Evolutionary conservation across 257 asterid genomes (phyloP), one percentile per base, ranked within the genome.

Genomic region (Nyctanthes arbortristis): DNA sequence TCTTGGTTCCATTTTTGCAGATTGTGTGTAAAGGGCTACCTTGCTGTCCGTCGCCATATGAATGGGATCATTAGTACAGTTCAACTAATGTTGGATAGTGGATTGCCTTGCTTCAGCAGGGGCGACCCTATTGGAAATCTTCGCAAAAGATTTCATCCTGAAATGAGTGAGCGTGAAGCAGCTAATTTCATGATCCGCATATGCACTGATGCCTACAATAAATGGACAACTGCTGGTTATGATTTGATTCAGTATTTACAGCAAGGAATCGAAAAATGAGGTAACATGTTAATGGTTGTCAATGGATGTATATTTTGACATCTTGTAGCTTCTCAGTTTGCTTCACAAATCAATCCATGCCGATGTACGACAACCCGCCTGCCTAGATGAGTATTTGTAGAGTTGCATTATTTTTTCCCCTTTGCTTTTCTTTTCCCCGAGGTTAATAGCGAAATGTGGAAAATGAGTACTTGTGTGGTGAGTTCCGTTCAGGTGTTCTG

Each of bases 81-180:
- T 4, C 63, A 66, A 35, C 63, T 94, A 72, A 94, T 94, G 99
- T 77, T 86, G 45, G 99, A 94, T 61, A 94, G 99, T 3, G 99
- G 99, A 62, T 77, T 94, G 81, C 99, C 99, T 33, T 94, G 99
- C 87, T 91, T 94, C 79, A 88, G 99, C 84, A 73, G 99, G 72
- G 99, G 99, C 3, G 97, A 94, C 33, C 97, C 99, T 18, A 89
- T 94, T 30, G 97, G 99, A 56, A 94, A 94, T 65, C 97, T 94
- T 45, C 89, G 97, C 28, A 94, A 91, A 85, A 89, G 99, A 70
- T 88, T 89, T 76, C 99, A 84, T 70, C 97, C 99, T 3, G 99
- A 94, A 72, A 89, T 94, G 99, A 91, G 86, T 18, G 99, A 94
- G 32, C 96, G 99, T 3, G 99, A 94, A 78, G 99, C 99, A 2